Percentiles rank a stretch among this genome's conserved stretches.
These are phyloP conservation scores for Coniochaeta ligniaria DNA, from an alignment of 2,329 filamentous ascomycete species.

Conservation along the genomic window DNA sequence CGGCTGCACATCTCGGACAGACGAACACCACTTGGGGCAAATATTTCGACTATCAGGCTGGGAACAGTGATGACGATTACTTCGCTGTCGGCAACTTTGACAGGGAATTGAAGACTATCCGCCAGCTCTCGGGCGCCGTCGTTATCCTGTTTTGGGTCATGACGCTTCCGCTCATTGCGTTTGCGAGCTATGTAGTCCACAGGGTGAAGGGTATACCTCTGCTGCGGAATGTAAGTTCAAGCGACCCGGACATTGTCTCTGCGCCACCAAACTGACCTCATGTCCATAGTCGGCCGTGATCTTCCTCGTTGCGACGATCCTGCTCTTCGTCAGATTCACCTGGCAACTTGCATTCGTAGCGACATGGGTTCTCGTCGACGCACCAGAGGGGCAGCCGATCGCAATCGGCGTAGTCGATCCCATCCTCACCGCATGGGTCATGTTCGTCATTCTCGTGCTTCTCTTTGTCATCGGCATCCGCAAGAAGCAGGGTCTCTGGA, in stretches of 20 bases:
- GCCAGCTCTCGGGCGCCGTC: conserved; percentile 3
- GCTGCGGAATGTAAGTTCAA: conserved; percentile 6
- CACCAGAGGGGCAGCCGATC: neutral
- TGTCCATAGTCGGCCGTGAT: conserved; percentile 19
- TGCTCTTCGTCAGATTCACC: conserved; percentile 18
- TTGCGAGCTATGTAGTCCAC: conserved; percentile 7
- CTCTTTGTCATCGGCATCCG: conserved; percentile 14
- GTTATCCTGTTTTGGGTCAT: conserved; percentile 10
- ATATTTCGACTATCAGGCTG: neutral
- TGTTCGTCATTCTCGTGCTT: conserved; percentile 14
- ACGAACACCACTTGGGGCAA: neutral
- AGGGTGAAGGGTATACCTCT: conserved; percentile 3
- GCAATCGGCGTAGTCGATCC: conserved; percentile 8
- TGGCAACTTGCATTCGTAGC: conserved; percentile 10
- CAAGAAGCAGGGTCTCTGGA: conserved; percentile 17
- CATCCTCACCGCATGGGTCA: conserved; percentile 10
- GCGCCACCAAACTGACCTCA: neutral
- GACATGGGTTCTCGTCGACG: conserved; percentile 4
- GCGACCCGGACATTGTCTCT: no score
- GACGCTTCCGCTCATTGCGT: conserved; percentile 6
- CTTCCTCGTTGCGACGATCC: conserved; percentile 23
- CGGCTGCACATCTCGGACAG: conserved; percentile 6
- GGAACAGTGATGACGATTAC: neutral
- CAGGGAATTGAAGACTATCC: neutral
- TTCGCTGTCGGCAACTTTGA: neutral